These are phyloP conservation scores for Davidsoniella virescens DNA, from an alignment of 2,329 filamentous ascomycete species.

Conservation along the genomic window DNA sequence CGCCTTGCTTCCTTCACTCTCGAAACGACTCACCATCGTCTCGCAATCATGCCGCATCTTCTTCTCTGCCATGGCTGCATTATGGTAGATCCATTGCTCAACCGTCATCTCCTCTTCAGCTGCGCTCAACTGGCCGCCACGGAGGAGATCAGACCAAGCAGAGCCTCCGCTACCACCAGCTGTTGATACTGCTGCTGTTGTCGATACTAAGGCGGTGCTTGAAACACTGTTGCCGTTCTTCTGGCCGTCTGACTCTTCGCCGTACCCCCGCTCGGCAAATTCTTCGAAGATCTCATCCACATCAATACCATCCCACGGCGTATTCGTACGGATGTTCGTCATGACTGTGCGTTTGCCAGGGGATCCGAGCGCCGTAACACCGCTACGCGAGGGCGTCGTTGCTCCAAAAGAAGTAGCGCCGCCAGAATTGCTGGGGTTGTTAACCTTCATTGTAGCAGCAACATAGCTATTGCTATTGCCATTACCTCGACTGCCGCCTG, in stretches of 20 bases:
- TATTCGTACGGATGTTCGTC: slow-evolving; percentile 32
- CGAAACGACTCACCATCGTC: slow-evolving; percentile 64
- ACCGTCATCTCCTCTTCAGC: slow-evolving; percentile 82
- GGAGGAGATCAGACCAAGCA: slow-evolving; percentile 30
- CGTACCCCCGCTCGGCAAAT: slow-evolving; percentile 14
- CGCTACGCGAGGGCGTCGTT: background rate
- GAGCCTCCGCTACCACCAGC: slow-evolving; percentile 32
- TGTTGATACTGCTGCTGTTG: slow-evolving; percentile 19
- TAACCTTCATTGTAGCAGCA: background rate
- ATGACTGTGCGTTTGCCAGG: slow-evolving; percentile 14
- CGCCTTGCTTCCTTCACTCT: slow-evolving; percentile 64
- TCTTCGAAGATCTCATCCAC: slow-evolving; percentile 53
- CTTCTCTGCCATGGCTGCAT: slow-evolving; percentile 65
- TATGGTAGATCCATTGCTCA: slow-evolving; percentile 78
- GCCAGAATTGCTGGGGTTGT: background rate
- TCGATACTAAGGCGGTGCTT: background rate
- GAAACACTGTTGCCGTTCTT: background rate
- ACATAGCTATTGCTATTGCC: background rate
- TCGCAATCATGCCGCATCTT: slow-evolving; percentile 70
- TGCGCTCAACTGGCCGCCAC: slow-evolving; percentile 47
- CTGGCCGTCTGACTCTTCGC: background rate
- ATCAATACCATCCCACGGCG: slow-evolving; percentile 58
- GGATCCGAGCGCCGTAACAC: background rate
- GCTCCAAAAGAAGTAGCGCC: background rate
- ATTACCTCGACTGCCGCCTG: background rate